A percentile compares a stretch with the other conserved stretches of the same genome.
These are phyloP conservation scores for Diaporthe citriasiana DNA, from an alignment of 2,329 filamentous ascomycete species.

Conservation along the genomic window DNA sequence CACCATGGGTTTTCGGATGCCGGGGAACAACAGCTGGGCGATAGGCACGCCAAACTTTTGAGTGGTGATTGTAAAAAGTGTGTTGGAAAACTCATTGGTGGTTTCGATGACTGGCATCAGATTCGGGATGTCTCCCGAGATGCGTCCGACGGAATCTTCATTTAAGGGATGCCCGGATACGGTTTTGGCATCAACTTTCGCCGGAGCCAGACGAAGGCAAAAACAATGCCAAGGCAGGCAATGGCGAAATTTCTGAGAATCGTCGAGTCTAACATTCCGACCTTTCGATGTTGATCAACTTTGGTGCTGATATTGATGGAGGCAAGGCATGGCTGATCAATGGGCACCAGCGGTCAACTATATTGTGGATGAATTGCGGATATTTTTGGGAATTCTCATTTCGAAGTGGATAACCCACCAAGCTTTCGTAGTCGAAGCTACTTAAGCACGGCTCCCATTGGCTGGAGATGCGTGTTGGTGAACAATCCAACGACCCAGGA, in stretches of 20 bases:
- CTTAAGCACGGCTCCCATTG: not conserved
- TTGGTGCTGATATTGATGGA: no score
- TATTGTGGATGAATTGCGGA: not conserved
- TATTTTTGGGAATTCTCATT: not conserved
- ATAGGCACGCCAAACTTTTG: constrained; percentile 43
- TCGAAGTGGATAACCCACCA: no score
- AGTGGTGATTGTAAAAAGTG: constrained; percentile 20
- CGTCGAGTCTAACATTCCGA: not conserved
- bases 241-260: not conserved
- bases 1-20: constrained; percentile 44
- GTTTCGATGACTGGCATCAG: not conserved
- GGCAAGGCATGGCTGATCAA: not conserved
- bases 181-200: constrained; percentile 12
- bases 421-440: not conserved
- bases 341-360: not conserved
- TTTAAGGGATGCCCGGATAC: constrained; percentile 30
- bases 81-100: constrained; percentile 25
- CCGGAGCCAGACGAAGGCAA: not conserved
- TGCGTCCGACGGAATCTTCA: not conserved
- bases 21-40: constrained; percentile 47
- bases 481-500: not conserved
- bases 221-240: not conserved
- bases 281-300: not conserved
- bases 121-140: constrained; percentile 21
- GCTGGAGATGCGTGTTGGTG: not conserved